phyloP scores from a whole-genome alignment of 306 rosid genomes.

The Potentilla sterilis region DNA sequence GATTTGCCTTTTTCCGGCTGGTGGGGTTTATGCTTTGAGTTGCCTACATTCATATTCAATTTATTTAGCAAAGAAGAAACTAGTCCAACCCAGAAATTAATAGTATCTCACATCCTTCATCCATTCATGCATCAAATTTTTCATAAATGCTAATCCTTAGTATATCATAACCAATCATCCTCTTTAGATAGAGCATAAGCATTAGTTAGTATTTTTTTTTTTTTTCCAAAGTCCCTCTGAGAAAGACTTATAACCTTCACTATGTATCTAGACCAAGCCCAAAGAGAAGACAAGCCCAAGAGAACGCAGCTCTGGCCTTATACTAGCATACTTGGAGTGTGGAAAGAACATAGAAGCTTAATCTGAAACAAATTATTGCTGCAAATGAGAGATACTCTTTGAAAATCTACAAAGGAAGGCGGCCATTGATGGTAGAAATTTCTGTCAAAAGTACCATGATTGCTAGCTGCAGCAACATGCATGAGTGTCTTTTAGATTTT shows the following conservation, averaged over 20 bases:
- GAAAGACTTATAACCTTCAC: not conserved
- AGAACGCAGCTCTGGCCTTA: not conserved
- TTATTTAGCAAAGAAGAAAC: not conserved
- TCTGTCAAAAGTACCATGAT: conserved; percentile 21
- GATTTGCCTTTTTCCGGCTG: conserved; percentile 33
- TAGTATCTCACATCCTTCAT: not conserved
- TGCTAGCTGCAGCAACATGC: not conserved
- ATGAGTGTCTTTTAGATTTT: conserved; percentile 25
- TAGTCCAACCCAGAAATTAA: not conserved
- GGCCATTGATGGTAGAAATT: conserved; percentile 6
- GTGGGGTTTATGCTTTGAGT: conserved; percentile 25
- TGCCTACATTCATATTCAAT: conserved; percentile 27
- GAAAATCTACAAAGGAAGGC: not conserved
- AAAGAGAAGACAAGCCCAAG: not conserved
- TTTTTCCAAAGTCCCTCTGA: no score
- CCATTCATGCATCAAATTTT: not conserved
- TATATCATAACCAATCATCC: not conserved
- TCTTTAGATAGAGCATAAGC: not conserved
- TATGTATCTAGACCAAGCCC: not conserved
- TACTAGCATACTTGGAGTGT: not conserved
- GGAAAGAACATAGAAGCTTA: not conserved
- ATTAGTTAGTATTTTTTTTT: no score
- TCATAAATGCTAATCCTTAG: not conserved
- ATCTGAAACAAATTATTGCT: not conserved
- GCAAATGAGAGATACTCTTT: not conserved